Conservation (phyloP, 208 protist genomes). For the Acanthamoeba lenticulata region DNA sequence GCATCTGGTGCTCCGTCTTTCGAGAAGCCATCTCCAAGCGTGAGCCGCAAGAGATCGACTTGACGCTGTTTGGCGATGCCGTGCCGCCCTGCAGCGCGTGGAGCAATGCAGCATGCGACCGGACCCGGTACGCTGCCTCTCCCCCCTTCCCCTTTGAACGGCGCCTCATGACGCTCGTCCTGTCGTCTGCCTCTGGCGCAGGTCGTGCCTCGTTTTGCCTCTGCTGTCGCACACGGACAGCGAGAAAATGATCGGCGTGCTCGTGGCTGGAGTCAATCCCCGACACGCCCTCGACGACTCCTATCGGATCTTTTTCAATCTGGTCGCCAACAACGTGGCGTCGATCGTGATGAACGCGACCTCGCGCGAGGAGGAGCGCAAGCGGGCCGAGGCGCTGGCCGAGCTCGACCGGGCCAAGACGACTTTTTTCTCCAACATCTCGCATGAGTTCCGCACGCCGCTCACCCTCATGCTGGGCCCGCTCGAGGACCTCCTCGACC, state of each 20-base stretch:
- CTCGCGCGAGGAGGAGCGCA: slow-evolving; percentile 6
- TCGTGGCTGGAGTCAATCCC: slow-evolving; percentile 26
- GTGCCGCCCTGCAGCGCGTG: slow-evolving; percentile 15
- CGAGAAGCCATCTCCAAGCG: neutral
- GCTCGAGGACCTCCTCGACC: slow-evolving; percentile 28
- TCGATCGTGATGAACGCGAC: neutral
- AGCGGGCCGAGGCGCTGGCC: neutral
- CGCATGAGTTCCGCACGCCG: slow-evolving; percentile 71
- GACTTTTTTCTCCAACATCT: slow-evolving; percentile 63
- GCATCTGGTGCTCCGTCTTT: neutral
- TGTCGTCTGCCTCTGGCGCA: neutral
- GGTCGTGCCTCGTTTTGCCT: slow-evolving; percentile 3
- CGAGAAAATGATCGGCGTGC: neutral
- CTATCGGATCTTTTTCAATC: slow-evolving; percentile 50
- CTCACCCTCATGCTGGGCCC: slow-evolving; percentile 74
- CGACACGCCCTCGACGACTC: neutral
- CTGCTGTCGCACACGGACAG: neutral
- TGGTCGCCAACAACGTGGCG: neutral
- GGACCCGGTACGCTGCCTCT: neutral
- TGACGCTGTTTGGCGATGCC: neutral
- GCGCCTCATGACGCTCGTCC: neutral
- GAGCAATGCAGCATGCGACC: neutral
- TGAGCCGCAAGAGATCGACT: neutral
- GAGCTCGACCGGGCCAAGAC: neutral
- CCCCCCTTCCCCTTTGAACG: neutral